phyloP scores from a whole-genome alignment of 163 green algal species.

The Chloroidium sp. region DNA sequence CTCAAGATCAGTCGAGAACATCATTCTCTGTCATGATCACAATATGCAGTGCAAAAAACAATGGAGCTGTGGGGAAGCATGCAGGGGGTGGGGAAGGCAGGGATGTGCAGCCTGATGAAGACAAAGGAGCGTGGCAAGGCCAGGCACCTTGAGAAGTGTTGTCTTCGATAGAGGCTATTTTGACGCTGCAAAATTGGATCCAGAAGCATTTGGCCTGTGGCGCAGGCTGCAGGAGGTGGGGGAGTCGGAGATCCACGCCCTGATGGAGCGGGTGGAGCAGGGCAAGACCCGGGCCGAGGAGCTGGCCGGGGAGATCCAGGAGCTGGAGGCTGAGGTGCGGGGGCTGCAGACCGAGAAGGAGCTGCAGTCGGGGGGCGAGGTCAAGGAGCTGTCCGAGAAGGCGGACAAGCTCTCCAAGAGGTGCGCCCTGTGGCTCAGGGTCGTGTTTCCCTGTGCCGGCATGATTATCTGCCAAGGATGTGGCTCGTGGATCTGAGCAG shows the following conservation, averaged over 20 bases:
- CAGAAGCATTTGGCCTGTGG: background rate
- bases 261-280: constrained; percentile 23
- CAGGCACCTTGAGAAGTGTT: no score
- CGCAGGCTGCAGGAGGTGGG: constrained; percentile 17
- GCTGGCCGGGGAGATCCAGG: constrained; percentile 27
- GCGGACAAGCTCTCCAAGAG: constrained; percentile 72
- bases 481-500: no score
- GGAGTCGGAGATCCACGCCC: constrained; percentile 27
- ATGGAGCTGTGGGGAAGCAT: no score
- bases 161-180: background rate
- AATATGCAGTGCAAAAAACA: no score
- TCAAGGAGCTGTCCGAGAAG: constrained; percentile 63
- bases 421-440: constrained; percentile 12
- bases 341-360: constrained; percentile 73
- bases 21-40: no score
- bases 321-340: constrained; percentile 45
- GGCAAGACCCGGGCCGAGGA: constrained; percentile 23
- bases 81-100: no score
- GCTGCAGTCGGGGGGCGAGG: constrained; percentile 60
- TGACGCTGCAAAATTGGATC: no score
- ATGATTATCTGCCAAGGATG: background rate
- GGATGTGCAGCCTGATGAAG: no score
- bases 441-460: background rate
- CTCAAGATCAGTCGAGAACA: no score
- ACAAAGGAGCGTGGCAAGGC: no score